A percentile compares a stretch with the other conserved stretches of the same genome.
phyloP scores from a whole-genome alignment of 768 basidiomycete genomes.

The Lanmaoa rubissima region DNA sequence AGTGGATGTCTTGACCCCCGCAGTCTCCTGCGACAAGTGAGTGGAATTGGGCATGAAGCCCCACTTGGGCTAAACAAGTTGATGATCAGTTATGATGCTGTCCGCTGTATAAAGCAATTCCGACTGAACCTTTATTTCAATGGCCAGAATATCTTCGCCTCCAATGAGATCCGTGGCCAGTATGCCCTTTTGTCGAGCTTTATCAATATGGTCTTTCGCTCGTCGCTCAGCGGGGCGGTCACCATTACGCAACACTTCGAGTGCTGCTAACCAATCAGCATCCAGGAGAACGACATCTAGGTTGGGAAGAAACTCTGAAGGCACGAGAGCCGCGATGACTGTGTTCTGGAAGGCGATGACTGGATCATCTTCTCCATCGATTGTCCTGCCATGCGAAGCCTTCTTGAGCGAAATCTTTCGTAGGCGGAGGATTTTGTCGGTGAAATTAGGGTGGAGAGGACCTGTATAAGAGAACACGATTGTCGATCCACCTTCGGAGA shows the following conservation, averaged over 20 bases:
- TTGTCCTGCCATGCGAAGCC: conserved; percentile 13
- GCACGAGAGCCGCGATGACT: conserved; percentile 67
- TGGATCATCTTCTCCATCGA: conserved; percentile 40
- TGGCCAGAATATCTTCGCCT: conserved; percentile 52
- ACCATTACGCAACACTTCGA: conserved; percentile 46
- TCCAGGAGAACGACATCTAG: conserved; percentile 49
- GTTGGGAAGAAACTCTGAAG: conserved; percentile 54
- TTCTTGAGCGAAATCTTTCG: conserved; percentile 49
- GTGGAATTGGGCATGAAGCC: conserved; percentile 73
- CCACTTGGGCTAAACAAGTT: conserved; percentile 83
- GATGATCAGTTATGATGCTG: conserved; percentile 1
- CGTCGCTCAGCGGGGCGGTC: conserved; percentile 58
- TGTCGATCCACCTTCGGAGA: conserved; percentile 91
- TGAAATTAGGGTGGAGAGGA: conserved; percentile 45
- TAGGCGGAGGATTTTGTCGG: conserved; percentile 72
- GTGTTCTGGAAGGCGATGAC: conserved; percentile 56
- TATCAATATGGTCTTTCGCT: conserved; percentile 58
- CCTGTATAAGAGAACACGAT: conserved; percentile 85
- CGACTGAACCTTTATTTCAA: conserved; percentile 85
- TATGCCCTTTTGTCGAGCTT: conserved; percentile 51
- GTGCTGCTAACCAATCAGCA: conserved; percentile 55
- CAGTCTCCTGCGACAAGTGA: conserved; percentile 60
- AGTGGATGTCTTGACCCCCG: conserved; percentile 58
- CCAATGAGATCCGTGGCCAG: conserved; percentile 82
- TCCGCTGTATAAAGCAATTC: background rate